Evolutionary conservation across 306 rosid genomes (phyloP).

Genomic region (Vigna unguiculata): DNA sequence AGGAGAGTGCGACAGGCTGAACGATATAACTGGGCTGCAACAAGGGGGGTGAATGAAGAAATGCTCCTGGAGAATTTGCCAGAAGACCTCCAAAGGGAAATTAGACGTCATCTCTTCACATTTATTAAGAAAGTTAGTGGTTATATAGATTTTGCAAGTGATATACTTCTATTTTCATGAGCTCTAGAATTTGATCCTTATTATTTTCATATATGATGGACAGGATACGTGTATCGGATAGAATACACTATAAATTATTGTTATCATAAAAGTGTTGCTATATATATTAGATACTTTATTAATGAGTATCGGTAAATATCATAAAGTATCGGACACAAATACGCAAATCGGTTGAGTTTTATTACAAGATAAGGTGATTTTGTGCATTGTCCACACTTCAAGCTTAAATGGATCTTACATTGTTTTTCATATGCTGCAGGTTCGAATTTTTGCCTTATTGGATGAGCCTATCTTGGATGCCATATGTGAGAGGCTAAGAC

Average conservation of each 20-base stretch:
- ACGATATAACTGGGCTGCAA: conserved; percentile 85
- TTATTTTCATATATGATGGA: too few species aligned
- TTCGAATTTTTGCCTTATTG: conserved; percentile 78
- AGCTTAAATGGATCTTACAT: neutral
- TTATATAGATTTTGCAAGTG: neutral
- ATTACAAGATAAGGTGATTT: neutral
- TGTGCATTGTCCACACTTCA: neutral
- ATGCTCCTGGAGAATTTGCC: conserved; percentile 76
- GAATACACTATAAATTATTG: too few species aligned
- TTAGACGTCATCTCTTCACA: conserved; percentile 77
- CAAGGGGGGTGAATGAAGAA: conserved; percentile 95
- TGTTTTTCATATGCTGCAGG: conserved; percentile 52
- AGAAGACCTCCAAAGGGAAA: conserved; percentile 82
- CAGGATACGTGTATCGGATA: too few species aligned
- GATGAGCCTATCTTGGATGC: conserved; percentile 81
- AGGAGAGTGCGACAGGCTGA: conserved; percentile 85
- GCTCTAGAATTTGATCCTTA: conserved; percentile 13
- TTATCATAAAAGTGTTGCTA: too few species aligned
- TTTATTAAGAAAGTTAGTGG: conserved; percentile 42
- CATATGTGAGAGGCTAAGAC: conserved; percentile 77
- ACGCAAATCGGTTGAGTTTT: neutral
- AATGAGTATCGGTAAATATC: too few species aligned
- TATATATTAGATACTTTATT: too few species aligned
- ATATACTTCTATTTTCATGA: neutral
- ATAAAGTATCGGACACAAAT: too few species aligned